Base-by-base conservation (phyloP, 2,329 filamentous ascomycete species). In the Clathrospora elynae region DNA sequence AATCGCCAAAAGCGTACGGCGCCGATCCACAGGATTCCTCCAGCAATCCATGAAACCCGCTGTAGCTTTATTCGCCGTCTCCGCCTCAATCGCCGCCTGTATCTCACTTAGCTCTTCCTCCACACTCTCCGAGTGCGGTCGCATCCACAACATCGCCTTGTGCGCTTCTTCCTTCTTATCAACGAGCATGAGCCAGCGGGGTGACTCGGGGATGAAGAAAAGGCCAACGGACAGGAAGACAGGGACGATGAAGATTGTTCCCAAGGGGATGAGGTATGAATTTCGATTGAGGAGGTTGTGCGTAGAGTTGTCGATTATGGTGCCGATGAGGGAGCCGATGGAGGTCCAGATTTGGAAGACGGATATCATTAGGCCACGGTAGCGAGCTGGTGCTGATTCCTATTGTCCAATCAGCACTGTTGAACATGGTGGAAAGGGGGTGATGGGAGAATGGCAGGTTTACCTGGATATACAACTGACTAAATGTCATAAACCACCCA, bases 401-500 rank as follows among this genome's bases (percentile, higher is more conserved):
- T 63, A 11, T 2, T 8, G 4, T 11, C 7, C 7, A 24, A 12
- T 48, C 26, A 49, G 22, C 2, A 35, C n/a, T 22, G 9, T 6
- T 19, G 12, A 2, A 19, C 11, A n/a, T 9, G 9, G 16, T 6
- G 7, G 3, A 19, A 13, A n/a, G n/a, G n/a, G n/a, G n/a, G 8
- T 14, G n/a, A 36, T 24, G 10, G 2, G 8, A n/a, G 10, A 6
- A 13, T n/a, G 11, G 24, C 42, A 3, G 39, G n/a, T n/a, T n/a
- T n/a, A 59, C 60, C 58, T 79, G 77, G n/a, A 79, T 72, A 55
- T 76, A 78, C 1, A 78, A 61, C 47, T 78, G 76, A 1, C 73
- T 71, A 51, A 77, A 81, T 3, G 78, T 81, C 78, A 81, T 79
- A 59, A 79, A 76, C 62, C 79, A 75, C 2, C 64, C 64, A 34